A percentile compares a stretch with the other conserved stretches of the same genome.
These are phyloP conservation scores for Vanderwaltozyma verrucispora DNA, from an alignment of 805 yeast species.

Conservation along the genomic window DNA sequence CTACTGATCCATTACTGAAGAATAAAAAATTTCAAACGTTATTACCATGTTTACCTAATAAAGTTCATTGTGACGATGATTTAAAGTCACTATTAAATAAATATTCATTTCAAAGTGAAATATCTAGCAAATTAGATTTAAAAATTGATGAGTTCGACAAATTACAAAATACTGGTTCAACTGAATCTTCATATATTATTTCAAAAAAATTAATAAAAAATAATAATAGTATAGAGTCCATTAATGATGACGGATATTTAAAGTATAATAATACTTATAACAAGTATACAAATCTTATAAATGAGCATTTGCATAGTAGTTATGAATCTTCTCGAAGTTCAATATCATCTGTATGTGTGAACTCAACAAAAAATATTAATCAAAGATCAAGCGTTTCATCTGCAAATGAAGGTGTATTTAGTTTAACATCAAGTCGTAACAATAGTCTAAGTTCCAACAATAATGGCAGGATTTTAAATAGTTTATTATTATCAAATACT, in stretches of 20 bases:
- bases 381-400: not conserved
- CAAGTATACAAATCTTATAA: not conserved
- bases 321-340: not conserved
- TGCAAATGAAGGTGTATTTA: not conserved
- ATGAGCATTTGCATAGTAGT: not conserved
- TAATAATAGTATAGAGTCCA: not conserved
- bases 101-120: too few relatives aligned
- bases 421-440: not conserved
- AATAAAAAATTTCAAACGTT: conserved; percentile 12
- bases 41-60: conserved; percentile 11
- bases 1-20: not conserved
- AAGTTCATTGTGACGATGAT: conserved; percentile 12
- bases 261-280: not conserved
- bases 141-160: not conserved
- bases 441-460: not conserved
- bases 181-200: too few relatives aligned
- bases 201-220: not conserved
- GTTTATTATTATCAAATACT: not conserved
- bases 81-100: conserved; percentile 14
- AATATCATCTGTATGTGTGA: not conserved
- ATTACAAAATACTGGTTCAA: too few relatives aligned
- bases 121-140: too few relatives aligned
- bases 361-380: not conserved
- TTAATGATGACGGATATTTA: not conserved
- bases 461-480: not conserved